Base-by-base conservation (phyloP, 345 rosid species). In the Rubroshorea leprosula region DNA sequence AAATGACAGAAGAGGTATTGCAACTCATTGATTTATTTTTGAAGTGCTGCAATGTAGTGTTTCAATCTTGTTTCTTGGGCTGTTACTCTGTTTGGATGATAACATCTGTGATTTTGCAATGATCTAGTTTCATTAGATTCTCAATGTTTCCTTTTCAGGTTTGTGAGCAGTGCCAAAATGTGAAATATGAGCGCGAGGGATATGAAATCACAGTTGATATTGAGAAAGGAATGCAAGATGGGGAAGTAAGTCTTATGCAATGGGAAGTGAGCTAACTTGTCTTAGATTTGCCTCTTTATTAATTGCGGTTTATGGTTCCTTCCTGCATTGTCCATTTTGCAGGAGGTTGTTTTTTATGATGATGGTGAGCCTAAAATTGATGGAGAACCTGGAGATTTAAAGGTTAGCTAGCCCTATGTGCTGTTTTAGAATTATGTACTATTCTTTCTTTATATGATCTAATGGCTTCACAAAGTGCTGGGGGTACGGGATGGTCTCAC, bases 201-300 rank as follows among this genome's bases (percentile, higher is more conserved):
- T 83, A 87, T 65, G 77, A 77, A 51, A 62, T 94, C 69, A 87
- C 97, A n/a, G 95, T 94, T 67, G 99, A 94, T 78, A 87, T 94
- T 15, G 99, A 94, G 81, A 94, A 87, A 76, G 99, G 99, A 61
- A 94, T 94, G 99, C 81, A 85, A 75, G 96, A 94, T 70, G 99
- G 97, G 39, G 87, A 94, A 63, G 99, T 94, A 83, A 78, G 90
- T 39, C 55, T 57, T 20, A 15, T 29, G 17, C 55, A 21, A 8
- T 63, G 23, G 45, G 29, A 23, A 35, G 41, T 35, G 7, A 35
- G 41, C 11, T 35, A 1, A 35, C 41, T 35, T 35, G 41, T 35
- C 12, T 35, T 35, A 35, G 41, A 6, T 13, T 35, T 35, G 41
- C 1, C 41, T 35, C n/a, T n/a, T n/a, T n/a, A n/a, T n/a, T n/a